Percentiles rank a stretch among this genome's conserved stretches.
Conservation (phyloP, 495 filamentous ascomycete genomes). For the Hyaloscypha hepaticicola region DNA sequence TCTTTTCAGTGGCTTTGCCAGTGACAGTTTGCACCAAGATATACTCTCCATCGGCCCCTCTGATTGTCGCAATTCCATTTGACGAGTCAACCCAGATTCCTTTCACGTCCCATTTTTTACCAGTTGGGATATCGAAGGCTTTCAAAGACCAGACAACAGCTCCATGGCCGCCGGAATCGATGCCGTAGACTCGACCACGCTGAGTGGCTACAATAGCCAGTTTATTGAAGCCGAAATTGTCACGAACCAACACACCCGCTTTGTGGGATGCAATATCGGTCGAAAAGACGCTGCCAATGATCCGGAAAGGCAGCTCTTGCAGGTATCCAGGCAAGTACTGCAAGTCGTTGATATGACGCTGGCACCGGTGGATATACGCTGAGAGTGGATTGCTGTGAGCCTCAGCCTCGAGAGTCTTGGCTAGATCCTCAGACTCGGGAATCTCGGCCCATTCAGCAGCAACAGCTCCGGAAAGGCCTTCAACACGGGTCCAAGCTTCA, state of each 20-base stretch:
- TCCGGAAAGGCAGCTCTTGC: slow-evolving; percentile 58
- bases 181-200: slow-evolving; percentile 72
- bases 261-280: slow-evolving; percentile 41
- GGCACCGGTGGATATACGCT: slow-evolving; percentile 86
- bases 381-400: slow-evolving; percentile 72
- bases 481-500: slow-evolving; percentile 73
- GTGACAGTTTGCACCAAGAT: slow-evolving; percentile 56
- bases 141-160: slow-evolving; percentile 71
- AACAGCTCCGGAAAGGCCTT: slow-evolving; percentile 72
- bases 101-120: slow-evolving; percentile 63
- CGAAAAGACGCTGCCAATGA: slow-evolving; percentile 68
- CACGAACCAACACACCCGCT: slow-evolving; percentile 56
- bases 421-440: slow-evolving; percentile 68
- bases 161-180: slow-evolving; percentile 75
- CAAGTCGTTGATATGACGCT: slow-evolving; percentile 77
- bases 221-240: slow-evolving; percentile 87
- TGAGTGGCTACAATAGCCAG: slow-evolving; percentile 77
- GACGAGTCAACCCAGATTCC: slow-evolving; percentile 58
- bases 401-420: slow-evolving; percentile 78
- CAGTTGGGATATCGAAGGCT: slow-evolving; percentile 52
- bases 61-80: slow-evolving; percentile 57
- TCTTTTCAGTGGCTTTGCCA: slow-evolving; percentile 51
- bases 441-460: slow-evolving; percentile 79
- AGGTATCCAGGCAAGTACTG: slow-evolving; percentile 76
- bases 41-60: slow-evolving; percentile 55